Conservation (phyloP, 2,329 filamentous ascomycete genomes). For the Hypocreales sp. region DNA sequence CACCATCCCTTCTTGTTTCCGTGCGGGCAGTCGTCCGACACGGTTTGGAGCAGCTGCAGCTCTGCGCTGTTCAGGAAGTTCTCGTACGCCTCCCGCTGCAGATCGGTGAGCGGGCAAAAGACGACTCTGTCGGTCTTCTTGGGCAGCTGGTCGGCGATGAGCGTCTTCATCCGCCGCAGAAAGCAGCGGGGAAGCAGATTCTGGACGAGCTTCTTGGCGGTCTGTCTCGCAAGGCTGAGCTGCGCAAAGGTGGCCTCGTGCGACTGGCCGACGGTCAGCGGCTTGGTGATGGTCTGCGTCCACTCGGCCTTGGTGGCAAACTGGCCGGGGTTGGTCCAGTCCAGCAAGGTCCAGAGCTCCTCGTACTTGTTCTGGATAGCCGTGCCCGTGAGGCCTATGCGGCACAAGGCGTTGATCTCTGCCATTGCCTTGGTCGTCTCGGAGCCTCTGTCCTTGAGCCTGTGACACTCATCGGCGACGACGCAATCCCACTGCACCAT, state of each 20-base stretch:
- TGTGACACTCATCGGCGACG: slow-evolving; percentile 86
- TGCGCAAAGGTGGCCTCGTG: slow-evolving; percentile 79
- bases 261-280: slow-evolving; percentile 75
- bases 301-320: slow-evolving; percentile 54
- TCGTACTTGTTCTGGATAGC: slow-evolving; percentile 98
- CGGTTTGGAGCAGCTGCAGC: slow-evolving; percentile 50
- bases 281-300: slow-evolving; percentile 62
- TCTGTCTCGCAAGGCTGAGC: slow-evolving; percentile 64
- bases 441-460: slow-evolving; percentile 64
- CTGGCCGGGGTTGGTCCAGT: slow-evolving; percentile 84
- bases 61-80: slow-evolving; percentile 58
- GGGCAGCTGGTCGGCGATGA: slow-evolving; percentile 84
- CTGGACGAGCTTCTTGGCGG: slow-evolving; percentile 69
- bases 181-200: slow-evolving; percentile 86
- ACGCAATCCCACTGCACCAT: slow-evolving; percentile 85
- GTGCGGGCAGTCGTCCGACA: slow-evolving; percentile 53
- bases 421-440: slow-evolving; percentile 78
- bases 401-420: slow-evolving; percentile 76
- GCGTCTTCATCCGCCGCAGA: slow-evolving; percentile 76
- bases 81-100: slow-evolving; percentile 71
- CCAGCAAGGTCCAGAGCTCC: slow-evolving; percentile 87
- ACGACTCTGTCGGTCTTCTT: slow-evolving; percentile 91
- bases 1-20: slow-evolving; percentile 62
- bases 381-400: slow-evolving; percentile 86
- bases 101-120: slow-evolving; percentile 78